Evolutionary conservation across 441 rosid species (phyloP), one percentile per base, ranked within the genome.

Genomic region (Adansonia rubrostipa): DNA sequence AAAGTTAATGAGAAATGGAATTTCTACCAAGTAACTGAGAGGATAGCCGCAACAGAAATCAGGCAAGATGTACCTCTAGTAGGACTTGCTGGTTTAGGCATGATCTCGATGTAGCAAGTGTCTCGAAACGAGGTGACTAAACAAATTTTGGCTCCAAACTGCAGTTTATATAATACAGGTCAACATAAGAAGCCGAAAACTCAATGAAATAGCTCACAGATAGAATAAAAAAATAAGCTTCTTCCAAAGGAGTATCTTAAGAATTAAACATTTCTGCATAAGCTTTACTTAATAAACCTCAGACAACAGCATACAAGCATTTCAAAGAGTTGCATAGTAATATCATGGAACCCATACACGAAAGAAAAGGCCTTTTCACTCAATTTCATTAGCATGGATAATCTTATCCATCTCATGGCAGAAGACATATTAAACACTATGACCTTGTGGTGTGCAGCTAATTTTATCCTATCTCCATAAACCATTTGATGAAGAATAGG

Each of bases 41-140:
- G n/a, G 58, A 10, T 50, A 20, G n/a, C 44, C 9, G 8, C 44
- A 20, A 48, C 6, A 24, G 17, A 77, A 20, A 40, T 76, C 28
- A 77, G 51, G 24, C 20, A 17, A 5, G 76, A 77, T 75, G 40
- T 86, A 95, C 99, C 98, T 86, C 90, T 82, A 20, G 78, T 86
- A 15, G 95, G 95, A 82, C 80, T 86, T 69, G 76, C 85, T 82
- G 90, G 87, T 79, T 92, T 90, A 28, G 99, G 98, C 80, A 89
- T 82, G 79, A 96, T 96, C 93, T 93, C 97, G 1, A 96, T 87
- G 78, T 90, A 96, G 73, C 91, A 91, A 65, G 90, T 90, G 82
- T 93, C 98, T 4, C 93, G 92, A 74, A 96, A 96, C 6, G 99
- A 96, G 70, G 99, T 96, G 78, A 96, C 92, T 69, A 96, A 45